These are phyloP conservation scores for Rhodotorula diobovata DNA, from an alignment of 768 basidiomycete species.

Conservation along the genomic window DNA sequence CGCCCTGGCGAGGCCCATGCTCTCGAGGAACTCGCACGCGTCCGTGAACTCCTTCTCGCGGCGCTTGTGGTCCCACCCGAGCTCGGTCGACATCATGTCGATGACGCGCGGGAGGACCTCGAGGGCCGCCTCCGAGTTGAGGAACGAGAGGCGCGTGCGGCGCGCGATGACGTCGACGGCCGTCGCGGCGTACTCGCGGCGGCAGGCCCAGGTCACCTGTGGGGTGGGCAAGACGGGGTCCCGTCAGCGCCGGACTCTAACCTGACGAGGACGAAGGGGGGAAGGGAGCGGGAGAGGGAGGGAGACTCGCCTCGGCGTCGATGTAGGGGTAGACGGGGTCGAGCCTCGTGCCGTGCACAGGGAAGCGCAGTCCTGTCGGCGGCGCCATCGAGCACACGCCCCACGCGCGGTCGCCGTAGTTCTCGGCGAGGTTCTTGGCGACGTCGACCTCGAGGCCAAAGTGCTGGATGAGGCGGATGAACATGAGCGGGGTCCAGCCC, in stretches of 20 bases:
- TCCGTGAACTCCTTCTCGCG: slow-evolving; percentile 60
- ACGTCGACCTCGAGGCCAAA: slow-evolving; percentile 66
- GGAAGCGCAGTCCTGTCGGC: slow-evolving; percentile 73
- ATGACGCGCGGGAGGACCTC: slow-evolving; percentile 79
- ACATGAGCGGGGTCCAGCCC: slow-evolving; percentile 94
- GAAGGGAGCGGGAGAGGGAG: too few relatives aligned
- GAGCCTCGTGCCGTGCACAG: slow-evolving; percentile 75
- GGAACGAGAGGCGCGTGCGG: slow-evolving; percentile 78
- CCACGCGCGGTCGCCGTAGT: slow-evolving; percentile 96
- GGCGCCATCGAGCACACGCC: slow-evolving; percentile 74
- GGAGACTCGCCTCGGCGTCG: slow-evolving; percentile 78
- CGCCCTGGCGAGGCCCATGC: slow-evolving; percentile 68
- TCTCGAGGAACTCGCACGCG: slow-evolving; percentile 65
- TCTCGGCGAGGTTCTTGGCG: slow-evolving; percentile 85
- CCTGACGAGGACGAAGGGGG: slow-evolving; percentile 77
- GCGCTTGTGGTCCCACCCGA: slow-evolving; percentile 65
- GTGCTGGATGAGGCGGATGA: slow-evolving; percentile 87
- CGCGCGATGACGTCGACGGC: slow-evolving; percentile 89
- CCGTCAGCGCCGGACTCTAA: slow-evolving; percentile 57
- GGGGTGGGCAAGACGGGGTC: background rate
- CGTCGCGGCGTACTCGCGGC: slow-evolving; percentile 86
- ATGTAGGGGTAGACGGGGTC: slow-evolving; percentile 74
- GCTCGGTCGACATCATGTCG: slow-evolving; percentile 82
- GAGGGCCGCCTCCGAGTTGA: slow-evolving; percentile 80
- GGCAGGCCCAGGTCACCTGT: slow-evolving; percentile 54